These are phyloP conservation scores for Polymyxa betae DNA, from an alignment of 208 protist species.

Conservation along the genomic window DNA sequence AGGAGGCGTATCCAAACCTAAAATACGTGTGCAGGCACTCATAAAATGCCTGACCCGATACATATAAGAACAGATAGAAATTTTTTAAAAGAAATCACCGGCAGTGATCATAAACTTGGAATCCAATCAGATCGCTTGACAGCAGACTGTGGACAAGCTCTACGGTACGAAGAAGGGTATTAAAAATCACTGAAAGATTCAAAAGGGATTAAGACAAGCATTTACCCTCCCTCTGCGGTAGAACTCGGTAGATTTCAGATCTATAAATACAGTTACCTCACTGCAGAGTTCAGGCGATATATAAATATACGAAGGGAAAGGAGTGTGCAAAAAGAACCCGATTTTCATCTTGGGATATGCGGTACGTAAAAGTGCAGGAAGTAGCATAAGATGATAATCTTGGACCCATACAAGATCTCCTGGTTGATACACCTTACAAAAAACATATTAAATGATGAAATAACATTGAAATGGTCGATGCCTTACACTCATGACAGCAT, in stretches of 20 bases:
- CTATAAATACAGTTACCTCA: neutral
- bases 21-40: neutral
- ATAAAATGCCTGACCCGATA: constrained; percentile 43
- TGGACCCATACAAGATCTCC: constrained; percentile 68
- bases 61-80: neutral
- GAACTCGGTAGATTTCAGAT: constrained; percentile 65
- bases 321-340: constrained; percentile 68
- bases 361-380: constrained; percentile 55
- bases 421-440: neutral
- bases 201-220: neutral
- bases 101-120: constrained; percentile 64
- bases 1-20: constrained; percentile 19
- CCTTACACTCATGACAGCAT: neutral
- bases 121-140: constrained; percentile 65
- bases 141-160: constrained; percentile 75
- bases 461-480: neutral
- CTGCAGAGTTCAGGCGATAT: neutral
- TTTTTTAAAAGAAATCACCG: neutral
- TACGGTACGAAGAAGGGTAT: constrained; percentile 71
- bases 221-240: constrained; percentile 13
- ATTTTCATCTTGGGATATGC: constrained; percentile 37
- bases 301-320: constrained; percentile 59
- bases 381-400: constrained; percentile 68
- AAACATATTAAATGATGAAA: neutral
- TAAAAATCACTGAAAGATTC: constrained; percentile 67